Evolutionary conservation across 495 filamentous ascomycete species (phyloP).

Genomic region (Penicillium canescens): DNA sequence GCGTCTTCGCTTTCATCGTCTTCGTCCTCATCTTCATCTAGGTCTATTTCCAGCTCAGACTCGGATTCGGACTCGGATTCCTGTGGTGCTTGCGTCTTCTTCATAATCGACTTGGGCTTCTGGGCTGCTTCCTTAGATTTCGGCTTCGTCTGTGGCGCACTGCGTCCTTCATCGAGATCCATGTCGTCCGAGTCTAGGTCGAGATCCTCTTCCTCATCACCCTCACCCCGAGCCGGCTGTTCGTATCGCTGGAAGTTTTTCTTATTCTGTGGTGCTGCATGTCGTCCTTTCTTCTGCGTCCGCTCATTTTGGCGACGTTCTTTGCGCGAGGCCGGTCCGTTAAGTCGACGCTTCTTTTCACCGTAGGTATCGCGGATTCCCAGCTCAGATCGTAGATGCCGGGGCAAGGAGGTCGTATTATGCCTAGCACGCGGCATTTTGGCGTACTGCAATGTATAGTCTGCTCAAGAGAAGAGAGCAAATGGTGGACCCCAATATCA

Average conservation of each 20-base stretch:
- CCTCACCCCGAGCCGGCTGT: slow-evolving; percentile 11
- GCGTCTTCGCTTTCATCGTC: slow-evolving; percentile 17
- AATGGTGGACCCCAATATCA: slow-evolving; percentile 2
- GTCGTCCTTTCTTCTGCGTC: slow-evolving; percentile 51
- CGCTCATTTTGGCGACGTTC: slow-evolving; percentile 61
- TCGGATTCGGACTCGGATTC: slow-evolving; percentile 12
- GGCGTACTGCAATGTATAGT: background rate
- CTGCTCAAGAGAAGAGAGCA: background rate
- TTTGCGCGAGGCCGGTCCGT: slow-evolving; percentile 52
- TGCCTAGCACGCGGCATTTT: slow-evolving; percentile 46
- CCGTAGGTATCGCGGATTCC: slow-evolving; percentile 47
- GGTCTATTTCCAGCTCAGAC: slow-evolving; percentile 5
- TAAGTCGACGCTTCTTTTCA: slow-evolving; percentile 40
- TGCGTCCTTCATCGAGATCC: slow-evolving; percentile 4
- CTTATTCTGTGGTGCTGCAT: slow-evolving; percentile 14
- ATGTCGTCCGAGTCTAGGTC: slow-evolving; percentile 24
- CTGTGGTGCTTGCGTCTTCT: slow-evolving; percentile 31
- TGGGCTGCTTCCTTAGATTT: slow-evolving; percentile 26
- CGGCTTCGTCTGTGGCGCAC: slow-evolving; percentile 10
- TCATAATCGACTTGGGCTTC: slow-evolving; percentile 44
- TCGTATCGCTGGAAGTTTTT: slow-evolving; percentile 15
- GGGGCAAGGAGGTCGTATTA: slow-evolving; percentile 65
- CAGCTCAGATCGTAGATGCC: slow-evolving; percentile 58
- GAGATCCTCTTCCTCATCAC: slow-evolving; percentile 30
- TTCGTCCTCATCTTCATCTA: slow-evolving; percentile 11